Conservation (phyloP, 2,329 filamentous ascomycete species). For the Venturia effusa region DNA sequence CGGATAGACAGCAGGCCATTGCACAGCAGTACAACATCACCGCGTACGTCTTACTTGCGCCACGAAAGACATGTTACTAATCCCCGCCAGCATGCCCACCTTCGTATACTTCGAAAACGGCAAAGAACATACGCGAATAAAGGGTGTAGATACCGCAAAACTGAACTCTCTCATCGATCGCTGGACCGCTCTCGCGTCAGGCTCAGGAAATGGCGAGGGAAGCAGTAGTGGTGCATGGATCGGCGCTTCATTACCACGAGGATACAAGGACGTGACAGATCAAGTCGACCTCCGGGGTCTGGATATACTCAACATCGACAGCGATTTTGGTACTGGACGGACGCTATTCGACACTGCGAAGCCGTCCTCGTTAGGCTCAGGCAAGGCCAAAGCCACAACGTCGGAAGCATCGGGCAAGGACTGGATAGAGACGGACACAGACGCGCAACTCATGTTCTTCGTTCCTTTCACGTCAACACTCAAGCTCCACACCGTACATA, state of each 20-base stretch:
- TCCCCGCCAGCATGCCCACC: conserved; percentile 58
- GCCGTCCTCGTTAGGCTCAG: conserved; percentile 39
- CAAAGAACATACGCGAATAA: conserved; percentile 54
- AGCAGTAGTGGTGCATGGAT: conserved; percentile 49
- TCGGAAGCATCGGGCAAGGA: conserved; percentile 40
- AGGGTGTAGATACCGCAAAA: conserved; percentile 52
- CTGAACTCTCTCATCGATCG: conserved; percentile 27
- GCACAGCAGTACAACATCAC: conserved; percentile 62
- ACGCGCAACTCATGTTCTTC: conserved; percentile 91
- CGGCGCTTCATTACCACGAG: conserved; percentile 63
- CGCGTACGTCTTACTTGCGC: conserved; percentile 35
- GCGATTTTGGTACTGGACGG: conserved; percentile 60
- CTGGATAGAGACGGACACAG: conserved; percentile 93
- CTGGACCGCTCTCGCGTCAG: conserved; percentile 60
- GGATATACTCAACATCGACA: conserved; percentile 81
- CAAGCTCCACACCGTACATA: conserved; percentile 78
- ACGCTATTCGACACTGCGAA: conserved; percentile 60
- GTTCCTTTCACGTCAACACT: conserved; percentile 78
- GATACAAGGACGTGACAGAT: conserved; percentile 74
- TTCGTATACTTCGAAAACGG: conserved; percentile 72
- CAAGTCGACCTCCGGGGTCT: conserved; percentile 68
- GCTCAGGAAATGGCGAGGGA: conserved; percentile 44
- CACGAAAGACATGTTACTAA: background rate
- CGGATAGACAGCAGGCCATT: conserved; percentile 64
- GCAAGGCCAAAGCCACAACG: conserved; percentile 37